Conservation (phyloP, 805 yeast species). For the Hyphopichia homilentoma region DNA sequence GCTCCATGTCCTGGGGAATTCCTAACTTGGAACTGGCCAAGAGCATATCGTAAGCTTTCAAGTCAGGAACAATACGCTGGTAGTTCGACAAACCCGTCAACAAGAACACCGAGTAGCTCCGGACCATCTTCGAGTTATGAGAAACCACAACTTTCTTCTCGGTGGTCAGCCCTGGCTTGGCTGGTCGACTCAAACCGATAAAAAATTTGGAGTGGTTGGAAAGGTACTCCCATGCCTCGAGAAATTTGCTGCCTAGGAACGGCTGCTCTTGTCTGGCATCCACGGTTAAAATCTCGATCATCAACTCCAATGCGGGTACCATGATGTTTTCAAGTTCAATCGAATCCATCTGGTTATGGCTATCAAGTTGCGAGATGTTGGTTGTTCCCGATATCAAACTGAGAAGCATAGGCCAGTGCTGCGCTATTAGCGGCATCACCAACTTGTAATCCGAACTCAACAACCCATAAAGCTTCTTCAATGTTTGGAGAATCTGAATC, state of each 20-base stretch:
- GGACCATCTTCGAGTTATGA: constrained; percentile 19
- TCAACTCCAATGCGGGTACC: constrained; percentile 25
- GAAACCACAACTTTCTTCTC: background rate
- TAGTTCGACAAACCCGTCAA: constrained; percentile 34
- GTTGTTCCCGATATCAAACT: constrained; percentile 15
- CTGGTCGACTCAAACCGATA: background rate
- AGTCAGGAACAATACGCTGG: constrained; percentile 39
- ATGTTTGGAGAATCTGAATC: constrained; percentile 51
- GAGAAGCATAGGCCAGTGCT: constrained; percentile 30
- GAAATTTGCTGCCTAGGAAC: constrained; percentile 45
- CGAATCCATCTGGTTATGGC: constrained; percentile 5
- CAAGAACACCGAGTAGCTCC: constrained; percentile 25
- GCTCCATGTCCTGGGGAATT: constrained; percentile 12
- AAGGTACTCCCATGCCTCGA: constrained; percentile 40
- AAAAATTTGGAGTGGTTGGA: constrained; percentile 4
- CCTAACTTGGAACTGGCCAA: constrained; percentile 26
- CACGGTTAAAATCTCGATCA: constrained; percentile 20
- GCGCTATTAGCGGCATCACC: constrained; percentile 29
- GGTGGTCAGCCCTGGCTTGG: background rate
- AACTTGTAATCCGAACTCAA: constrained; percentile 27
- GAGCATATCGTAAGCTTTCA: constrained; percentile 32
- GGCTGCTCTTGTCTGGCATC: constrained; percentile 39
- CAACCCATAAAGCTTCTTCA: constrained; percentile 27
- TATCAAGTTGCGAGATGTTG: constrained; percentile 10
- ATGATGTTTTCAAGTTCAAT: constrained; percentile 14